phyloP scores from a whole-genome alignment of 306 rosid species.

The Cicer arietinum region DNA sequence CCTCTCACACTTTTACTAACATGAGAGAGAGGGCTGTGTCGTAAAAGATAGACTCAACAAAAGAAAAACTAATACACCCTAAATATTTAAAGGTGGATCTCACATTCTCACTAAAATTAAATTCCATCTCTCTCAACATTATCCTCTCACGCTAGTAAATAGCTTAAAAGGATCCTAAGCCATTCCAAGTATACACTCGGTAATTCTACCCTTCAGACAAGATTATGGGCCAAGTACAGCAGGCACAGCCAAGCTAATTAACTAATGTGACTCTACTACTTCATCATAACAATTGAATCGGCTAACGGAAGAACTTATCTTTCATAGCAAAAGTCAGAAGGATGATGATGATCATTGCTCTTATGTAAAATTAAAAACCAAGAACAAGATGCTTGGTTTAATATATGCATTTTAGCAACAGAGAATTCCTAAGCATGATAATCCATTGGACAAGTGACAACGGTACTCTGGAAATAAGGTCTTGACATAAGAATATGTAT shows the following conservation, averaged over 20 bases:
- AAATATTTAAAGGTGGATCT: too few relatives aligned
- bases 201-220: neutral
- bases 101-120: too few relatives aligned
- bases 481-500: neutral
- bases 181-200: too few relatives aligned
- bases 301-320: neutral
- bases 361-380: neutral
- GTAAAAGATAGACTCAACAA: too few relatives aligned
- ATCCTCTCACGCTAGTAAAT: neutral
- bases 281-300: neutral
- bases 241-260: neutral
- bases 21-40: too few relatives aligned
- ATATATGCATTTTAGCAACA: conserved; percentile 7
- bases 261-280: neutral
- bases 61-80: too few relatives aligned
- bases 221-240: conserved; percentile 1
- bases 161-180: neutral
- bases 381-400: conserved; percentile 14
- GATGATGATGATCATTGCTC: neutral
- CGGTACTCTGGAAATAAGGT: neutral
- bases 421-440: neutral
- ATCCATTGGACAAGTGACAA: neutral
- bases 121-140: too few relatives aligned
- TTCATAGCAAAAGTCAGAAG: neutral
- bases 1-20: too few relatives aligned